Conservation (phyloP, 371 early-diverging fungal genomes). For the Mucor velutinosus region DNA sequence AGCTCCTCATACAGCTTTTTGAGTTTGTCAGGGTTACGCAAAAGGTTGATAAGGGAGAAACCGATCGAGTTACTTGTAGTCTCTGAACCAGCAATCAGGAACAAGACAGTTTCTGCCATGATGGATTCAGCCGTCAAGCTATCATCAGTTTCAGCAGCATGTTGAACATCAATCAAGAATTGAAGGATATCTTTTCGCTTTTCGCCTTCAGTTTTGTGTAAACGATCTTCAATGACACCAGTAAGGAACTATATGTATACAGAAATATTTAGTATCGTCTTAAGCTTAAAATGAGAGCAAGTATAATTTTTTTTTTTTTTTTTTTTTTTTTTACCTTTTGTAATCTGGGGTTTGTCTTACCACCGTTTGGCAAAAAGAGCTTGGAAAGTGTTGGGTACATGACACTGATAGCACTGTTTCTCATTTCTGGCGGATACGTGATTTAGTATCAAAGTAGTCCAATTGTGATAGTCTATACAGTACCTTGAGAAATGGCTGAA, state of each 20-base stretch:
- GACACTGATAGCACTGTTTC: not conserved
- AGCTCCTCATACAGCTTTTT: constrained; percentile 34
- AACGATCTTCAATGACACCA: constrained; percentile 30
- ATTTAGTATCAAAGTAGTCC: no score
- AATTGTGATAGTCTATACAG: no score
- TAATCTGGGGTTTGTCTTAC: constrained; percentile 6
- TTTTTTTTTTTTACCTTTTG: constrained; percentile 1
- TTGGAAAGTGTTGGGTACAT: constrained; percentile 14
- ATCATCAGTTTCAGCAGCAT: constrained; percentile 27
- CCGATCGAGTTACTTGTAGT: constrained; percentile 42
- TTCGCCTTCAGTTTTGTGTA: constrained; percentile 11
- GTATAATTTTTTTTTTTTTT: not conserved
- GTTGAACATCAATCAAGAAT: constrained; percentile 33
- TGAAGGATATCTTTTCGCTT: constrained; percentile 45
- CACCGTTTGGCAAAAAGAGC: not conserved
- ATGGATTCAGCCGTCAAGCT: constrained; percentile 32
- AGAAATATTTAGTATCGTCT: not conserved
- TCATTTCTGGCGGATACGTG: not conserved
- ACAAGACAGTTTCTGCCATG: constrained; percentile 36
- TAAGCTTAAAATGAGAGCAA: not conserved
- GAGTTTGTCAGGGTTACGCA: constrained; percentile 27
- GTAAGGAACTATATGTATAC: constrained; percentile 30
- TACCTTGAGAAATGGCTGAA: constrained; percentile 4
- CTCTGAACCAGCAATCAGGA: constrained; percentile 47
- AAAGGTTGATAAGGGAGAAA: constrained; percentile 33